Evolutionary conservation across 805 yeast genomes (phyloP).

Genomic region (Kodamaea jinghongensis): DNA sequence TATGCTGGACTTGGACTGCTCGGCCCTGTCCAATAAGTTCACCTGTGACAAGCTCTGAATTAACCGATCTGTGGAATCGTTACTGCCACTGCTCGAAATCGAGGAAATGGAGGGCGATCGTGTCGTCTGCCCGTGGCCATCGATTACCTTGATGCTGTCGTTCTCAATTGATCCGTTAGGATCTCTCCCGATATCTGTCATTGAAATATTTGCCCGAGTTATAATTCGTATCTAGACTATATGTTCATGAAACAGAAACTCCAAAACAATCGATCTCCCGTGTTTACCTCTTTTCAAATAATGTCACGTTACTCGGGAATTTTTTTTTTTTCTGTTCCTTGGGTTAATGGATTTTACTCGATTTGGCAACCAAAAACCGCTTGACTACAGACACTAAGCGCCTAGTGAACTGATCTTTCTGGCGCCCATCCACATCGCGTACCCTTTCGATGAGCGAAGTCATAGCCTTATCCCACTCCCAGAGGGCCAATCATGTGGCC

Average conservation of each 20-base stretch:
- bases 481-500: slow-evolving; percentile 66
- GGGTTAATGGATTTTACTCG: not conserved
- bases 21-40: slow-evolving; percentile 5
- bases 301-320: not conserved
- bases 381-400: not conserved
- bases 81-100: slow-evolving; percentile 22
- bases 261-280: not conserved
- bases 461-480: slow-evolving; percentile 70
- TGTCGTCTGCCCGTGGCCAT: not conserved
- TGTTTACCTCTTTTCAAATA: slow-evolving; percentile 3
- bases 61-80: slow-evolving; percentile 22
- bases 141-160: not conserved
- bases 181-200: not conserved
- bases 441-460: slow-evolving; percentile 62
- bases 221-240: not conserved
- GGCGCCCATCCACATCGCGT: not conserved
- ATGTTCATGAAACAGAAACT: not conserved
- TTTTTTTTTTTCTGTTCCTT: no score
- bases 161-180: slow-evolving; percentile 1
- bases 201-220: not conserved
- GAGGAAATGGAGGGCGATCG: slow-evolving; percentile 21
- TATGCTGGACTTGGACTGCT: no score
- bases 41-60: slow-evolving; percentile 18
- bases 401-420: not conserved
- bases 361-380: not conserved